These are phyloP conservation scores for Aethionema arabicum DNA, from an alignment of 345 rosid species.

Conservation along the genomic window DNA sequence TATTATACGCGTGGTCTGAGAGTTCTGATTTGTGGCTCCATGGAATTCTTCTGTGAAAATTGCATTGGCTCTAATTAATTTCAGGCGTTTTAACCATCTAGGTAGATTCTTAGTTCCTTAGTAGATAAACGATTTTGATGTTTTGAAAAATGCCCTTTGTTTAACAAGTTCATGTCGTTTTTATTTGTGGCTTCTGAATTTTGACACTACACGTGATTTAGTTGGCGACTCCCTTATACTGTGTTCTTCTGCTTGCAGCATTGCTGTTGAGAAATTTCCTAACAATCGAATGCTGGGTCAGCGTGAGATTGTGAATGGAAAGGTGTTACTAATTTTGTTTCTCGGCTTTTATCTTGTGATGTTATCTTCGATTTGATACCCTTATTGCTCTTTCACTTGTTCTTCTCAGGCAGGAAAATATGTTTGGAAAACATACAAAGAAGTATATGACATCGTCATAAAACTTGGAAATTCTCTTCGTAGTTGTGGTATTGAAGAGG, in stretches of 20 bases:
- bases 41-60: background rate
- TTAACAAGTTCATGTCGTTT: background rate
- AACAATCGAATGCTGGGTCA: conserved; percentile 71
- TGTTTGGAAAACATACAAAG: conserved; percentile 67
- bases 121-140: background rate
- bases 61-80: background rate
- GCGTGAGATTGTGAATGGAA: conserved; percentile 63
- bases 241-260: conserved; percentile 41
- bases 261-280: conserved; percentile 68
- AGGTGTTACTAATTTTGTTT: conserved; percentile 39
- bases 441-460: conserved; percentile 69
- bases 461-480: conserved; percentile 72
- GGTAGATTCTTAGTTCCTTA: background rate
- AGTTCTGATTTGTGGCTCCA: too few relatives aligned
- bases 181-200: background rate
- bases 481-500: conserved; percentile 65
- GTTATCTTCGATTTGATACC: background rate
- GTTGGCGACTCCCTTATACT: too few relatives aligned
- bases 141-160: background rate
- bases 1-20: too few relatives aligned
- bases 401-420: conserved; percentile 63
- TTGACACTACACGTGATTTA: background rate
- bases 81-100: background rate
- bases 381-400: background rate
- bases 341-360: background rate